A percentile compares a stretch with the other conserved stretches of the same genome.
Conservation (phyloP, 2,329 filamentous ascomycete genomes). For the Colletotrichum sp. region DNA sequence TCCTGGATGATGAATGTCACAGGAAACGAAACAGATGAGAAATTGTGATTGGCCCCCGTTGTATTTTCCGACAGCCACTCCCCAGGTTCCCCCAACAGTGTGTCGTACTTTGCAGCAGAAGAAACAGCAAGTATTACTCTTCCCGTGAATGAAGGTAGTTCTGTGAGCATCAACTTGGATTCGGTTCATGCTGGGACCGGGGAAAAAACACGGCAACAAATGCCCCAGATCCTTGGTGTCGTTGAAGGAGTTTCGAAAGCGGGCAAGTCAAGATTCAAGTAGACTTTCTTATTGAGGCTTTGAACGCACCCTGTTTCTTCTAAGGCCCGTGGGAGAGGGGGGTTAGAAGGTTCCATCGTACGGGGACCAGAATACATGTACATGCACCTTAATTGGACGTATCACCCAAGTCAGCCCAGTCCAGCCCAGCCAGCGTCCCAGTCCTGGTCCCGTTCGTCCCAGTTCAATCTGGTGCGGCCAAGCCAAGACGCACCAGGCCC, state of each 20-base stretch:
- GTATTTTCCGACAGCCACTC: not conserved
- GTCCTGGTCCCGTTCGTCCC: not conserved
- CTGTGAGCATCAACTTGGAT: not conserved
- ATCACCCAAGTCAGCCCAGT: constrained; percentile 1
- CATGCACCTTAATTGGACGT: constrained; percentile 19
- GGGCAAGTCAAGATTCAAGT: not conserved
- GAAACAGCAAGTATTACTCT: not conserved
- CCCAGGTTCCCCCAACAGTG: not conserved
- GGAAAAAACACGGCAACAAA: not conserved
- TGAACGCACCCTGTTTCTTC: not conserved
- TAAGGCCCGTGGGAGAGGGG: not conserved
- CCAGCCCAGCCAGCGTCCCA: not conserved
- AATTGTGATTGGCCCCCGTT: not conserved
- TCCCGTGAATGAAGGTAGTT: not conserved
- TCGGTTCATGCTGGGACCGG: not conserved
- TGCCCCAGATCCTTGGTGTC: not conserved
- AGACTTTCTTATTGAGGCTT: not conserved
- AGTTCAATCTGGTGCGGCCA: constrained; percentile 3
- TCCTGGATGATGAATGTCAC: not conserved
- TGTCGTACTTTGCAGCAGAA: not conserved
- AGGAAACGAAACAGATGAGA: constrained; percentile 1
- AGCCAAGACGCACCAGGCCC: constrained; percentile 13
- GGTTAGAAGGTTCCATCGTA: not conserved
- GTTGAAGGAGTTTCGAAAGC: not conserved
- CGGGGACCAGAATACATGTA: not conserved